Conservation (phyloP, 1,284 basidiomycete species). For the Leccinum holopus region DNA sequence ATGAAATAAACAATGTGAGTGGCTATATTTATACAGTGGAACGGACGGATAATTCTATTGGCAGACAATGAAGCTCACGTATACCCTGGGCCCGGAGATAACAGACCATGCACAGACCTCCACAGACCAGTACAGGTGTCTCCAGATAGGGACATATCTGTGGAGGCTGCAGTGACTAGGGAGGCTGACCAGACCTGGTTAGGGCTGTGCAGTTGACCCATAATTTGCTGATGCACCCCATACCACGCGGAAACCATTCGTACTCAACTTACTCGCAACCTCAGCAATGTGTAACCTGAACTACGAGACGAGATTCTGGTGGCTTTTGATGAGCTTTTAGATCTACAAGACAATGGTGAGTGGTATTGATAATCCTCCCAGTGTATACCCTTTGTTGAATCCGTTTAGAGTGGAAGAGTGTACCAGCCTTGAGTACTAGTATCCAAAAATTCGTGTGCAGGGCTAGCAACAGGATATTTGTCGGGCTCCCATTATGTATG, state of each 20-base stretch:
- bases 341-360: conserved; percentile 19
- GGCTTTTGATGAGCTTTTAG: conserved; percentile 29
- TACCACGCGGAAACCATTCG: conserved; percentile 30
- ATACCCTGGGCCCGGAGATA: conserved; percentile 30
- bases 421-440: conserved; percentile 18
- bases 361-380: neutral
- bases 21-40: neutral
- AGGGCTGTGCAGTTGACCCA: no score
- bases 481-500: conserved; percentile 40
- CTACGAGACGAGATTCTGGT: conserved; percentile 34
- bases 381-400: neutral
- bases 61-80: conserved; percentile 23
- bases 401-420: conserved; percentile 29
- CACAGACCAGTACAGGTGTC: no score
- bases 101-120: no score
- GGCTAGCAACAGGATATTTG: conserved; percentile 38
- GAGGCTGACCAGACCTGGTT: no score
- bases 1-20: conserved; percentile 37
- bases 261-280: conserved; percentile 33
- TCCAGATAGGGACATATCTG: no score
- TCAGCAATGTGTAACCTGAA: conserved; percentile 26
- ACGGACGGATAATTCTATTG: neutral
- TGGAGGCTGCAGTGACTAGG: no score
- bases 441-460: conserved; percentile 31
- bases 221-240: neutral